Evolutionary conservation across 2,329 filamentous ascomycete genomes (phyloP).

Genomic region (Fusarium domesticum): DNA sequence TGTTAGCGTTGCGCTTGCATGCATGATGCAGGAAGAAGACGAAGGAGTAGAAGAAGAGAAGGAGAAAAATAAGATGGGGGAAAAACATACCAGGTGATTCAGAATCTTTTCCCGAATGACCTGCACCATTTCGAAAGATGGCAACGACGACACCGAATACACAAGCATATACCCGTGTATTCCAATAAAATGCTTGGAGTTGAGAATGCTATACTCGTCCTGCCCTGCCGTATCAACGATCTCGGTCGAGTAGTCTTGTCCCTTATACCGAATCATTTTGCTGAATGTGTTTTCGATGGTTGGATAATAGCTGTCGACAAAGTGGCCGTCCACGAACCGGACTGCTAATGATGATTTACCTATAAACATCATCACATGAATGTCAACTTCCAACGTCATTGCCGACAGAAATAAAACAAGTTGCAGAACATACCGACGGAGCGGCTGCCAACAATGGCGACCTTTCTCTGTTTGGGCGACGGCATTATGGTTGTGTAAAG

Average conservation of each 20-base stretch:
- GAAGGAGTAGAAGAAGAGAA: too few relatives aligned
- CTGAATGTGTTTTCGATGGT: slow-evolving; percentile 99
- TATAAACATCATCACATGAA: slow-evolving; percentile 40
- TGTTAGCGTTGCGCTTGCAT: slow-evolving; percentile 1
- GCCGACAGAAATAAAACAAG: too few relatives aligned
- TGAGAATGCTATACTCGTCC: slow-evolving; percentile 98
- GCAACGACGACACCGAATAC: slow-evolving; percentile 91
- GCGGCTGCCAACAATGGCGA: slow-evolving; percentile 91
- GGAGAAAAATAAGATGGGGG: too few relatives aligned
- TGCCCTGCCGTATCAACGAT: slow-evolving; percentile 98
- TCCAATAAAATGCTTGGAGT: slow-evolving; percentile 98
- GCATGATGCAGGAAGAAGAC: too few relatives aligned
- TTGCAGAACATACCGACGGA: slow-evolving; percentile 60
- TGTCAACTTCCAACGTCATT: slow-evolving; percentile 4
- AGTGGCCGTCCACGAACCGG: slow-evolving; percentile 95
- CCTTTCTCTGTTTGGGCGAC: slow-evolving; percentile 82
- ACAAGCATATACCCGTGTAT: slow-evolving; percentile 99
- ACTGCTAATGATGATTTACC: slow-evolving; percentile 98
- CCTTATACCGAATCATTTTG: slow-evolving; percentile 89
- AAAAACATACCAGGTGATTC: slow-evolving; percentile 77
- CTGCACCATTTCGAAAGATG: slow-evolving; percentile 95
- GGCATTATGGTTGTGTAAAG: slow-evolving; percentile 20
- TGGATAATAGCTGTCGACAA: slow-evolving; percentile 98
- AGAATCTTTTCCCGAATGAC: slow-evolving; percentile 97
- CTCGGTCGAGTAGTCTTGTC: slow-evolving; percentile 90